Evolutionary conservation across 2,329 filamentous ascomycete genomes (phyloP), one percentile per base, ranked within the genome.

Genomic region (Microsporum canis): DNA sequence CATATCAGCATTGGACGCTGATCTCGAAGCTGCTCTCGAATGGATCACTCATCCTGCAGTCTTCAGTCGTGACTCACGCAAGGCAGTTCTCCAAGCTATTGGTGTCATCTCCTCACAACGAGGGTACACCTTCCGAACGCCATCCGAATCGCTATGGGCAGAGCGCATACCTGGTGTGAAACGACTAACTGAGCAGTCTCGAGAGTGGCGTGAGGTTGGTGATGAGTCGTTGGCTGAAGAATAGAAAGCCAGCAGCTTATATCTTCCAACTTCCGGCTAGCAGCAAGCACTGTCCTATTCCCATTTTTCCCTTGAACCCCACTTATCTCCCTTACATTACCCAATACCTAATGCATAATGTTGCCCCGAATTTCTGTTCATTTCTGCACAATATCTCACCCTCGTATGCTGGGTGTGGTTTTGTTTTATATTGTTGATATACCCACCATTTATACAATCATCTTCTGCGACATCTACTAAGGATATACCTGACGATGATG

Each of bases 21-120:
- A 99, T 73, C 82, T 99, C 38, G 90, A 96, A 72, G 84, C 88
- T 38, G 89, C 88, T 58, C 78, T 99, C 14, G 94, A 99, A 75
- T 99, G 94, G 94, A 97, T 99, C 74, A 91, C 88, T 71, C 94
- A 99, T 70, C 94, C 94, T 1, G 91, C 91, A 1, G 89, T 97
- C 1, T 99, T 99, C 71, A 87, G 88, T 6, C 85, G 94, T 41
- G 94, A 99, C 72, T 94, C 89, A 62, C 86, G 94, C 69, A 99
- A 99, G 78, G 90, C 92, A 3, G 91, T 99, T 1, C 80, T 99
- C 29, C 94, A 99, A 73, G 90, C 91, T 14, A 97, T 99, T 66
- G 92, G 94, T 5, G 91, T 97, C 64, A 96, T 99, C 68, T 94
- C 89, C 70, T 95, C 89, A 5, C 94, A 99, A 75, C 84, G 94